phyloP scores from a whole-genome alignment of 345 rosid genomes.

The Cardamine occulta region DNA sequence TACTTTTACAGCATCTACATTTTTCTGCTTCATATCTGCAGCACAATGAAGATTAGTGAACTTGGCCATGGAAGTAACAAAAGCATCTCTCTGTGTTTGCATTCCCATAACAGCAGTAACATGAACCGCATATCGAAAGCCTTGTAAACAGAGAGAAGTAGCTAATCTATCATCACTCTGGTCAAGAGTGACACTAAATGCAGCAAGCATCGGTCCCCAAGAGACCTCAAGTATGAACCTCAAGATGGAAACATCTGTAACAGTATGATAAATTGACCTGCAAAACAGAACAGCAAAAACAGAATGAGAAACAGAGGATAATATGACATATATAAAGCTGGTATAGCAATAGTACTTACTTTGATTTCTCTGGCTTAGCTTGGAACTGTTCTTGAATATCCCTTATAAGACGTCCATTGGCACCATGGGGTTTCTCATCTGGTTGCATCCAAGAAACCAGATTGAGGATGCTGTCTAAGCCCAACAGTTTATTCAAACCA shows the following conservation, averaged over 20 bases:
- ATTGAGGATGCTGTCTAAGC: constrained; percentile 90
- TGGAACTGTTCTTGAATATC: constrained; percentile 94
- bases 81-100: constrained; percentile 99
- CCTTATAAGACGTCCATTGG: constrained; percentile 86
- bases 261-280: constrained; percentile 78
- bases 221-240: constrained; percentile 96
- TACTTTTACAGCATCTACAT: constrained; percentile 97
- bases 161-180: constrained; percentile 95
- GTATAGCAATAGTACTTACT: constrained; percentile 52
- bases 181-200: constrained; percentile 92
- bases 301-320: constrained; percentile 5
- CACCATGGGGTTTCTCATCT: constrained; percentile 92
- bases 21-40: constrained; percentile 96
- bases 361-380: constrained; percentile 91
- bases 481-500: constrained; percentile 86
- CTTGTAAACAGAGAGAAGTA: constrained; percentile 86
- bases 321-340: not conserved
- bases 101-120: constrained; percentile 92
- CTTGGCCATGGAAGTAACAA: constrained; percentile 94
- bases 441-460: constrained; percentile 85
- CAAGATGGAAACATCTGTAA: constrained; percentile 79
- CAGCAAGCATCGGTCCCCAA: constrained; percentile 99
- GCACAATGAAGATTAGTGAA: constrained; percentile 97
- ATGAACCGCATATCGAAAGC: constrained; percentile 84
- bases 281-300: constrained; percentile 27